phyloP scores from a whole-genome alignment of 495 filamentous ascomycete species.

The Entonaema liquescens region DNA sequence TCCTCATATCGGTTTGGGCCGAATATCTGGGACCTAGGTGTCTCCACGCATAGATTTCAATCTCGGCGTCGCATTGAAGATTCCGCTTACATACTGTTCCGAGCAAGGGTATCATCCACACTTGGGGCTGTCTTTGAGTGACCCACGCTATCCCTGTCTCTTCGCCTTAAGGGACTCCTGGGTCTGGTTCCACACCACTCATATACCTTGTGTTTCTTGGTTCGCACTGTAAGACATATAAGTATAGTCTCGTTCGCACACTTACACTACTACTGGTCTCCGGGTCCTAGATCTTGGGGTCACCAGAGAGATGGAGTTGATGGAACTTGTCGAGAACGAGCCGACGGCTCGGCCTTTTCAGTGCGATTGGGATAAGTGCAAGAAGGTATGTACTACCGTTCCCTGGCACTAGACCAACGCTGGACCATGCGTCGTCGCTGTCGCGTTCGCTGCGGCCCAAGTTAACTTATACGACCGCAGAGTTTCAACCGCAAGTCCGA shows the following conservation, averaged over 20 bases:
- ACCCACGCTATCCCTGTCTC: conserved; percentile 40
- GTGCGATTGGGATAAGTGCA: conserved; percentile 62
- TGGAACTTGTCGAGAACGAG: conserved; percentile 64
- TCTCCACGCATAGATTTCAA: conserved; percentile 45
- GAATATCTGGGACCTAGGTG: conserved; percentile 30
- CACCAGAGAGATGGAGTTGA: conserved; percentile 59
- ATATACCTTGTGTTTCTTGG: conserved; percentile 32
- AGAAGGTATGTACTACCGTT: conserved; percentile 54
- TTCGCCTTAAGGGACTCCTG: conserved; percentile 35
- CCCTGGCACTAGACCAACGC: too few relatives aligned
- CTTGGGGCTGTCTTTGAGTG: conserved; percentile 42
- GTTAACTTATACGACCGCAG: conserved; percentile 56
- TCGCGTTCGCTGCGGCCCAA: conserved; percentile 6
- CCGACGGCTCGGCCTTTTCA: conserved; percentile 60
- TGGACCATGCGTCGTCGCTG: background rate
- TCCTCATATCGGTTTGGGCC: conserved; percentile 31
- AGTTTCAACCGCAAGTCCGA: conserved; percentile 95
- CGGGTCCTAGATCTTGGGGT: conserved; percentile 39
- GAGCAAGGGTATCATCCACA: conserved; percentile 49
- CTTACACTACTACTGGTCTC: conserved; percentile 40
- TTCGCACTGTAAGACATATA: conserved; percentile 50
- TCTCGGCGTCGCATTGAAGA: conserved; percentile 53
- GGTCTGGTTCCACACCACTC: conserved; percentile 29
- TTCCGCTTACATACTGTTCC: conserved; percentile 51
- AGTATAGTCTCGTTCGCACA: conserved; percentile 46